Evolutionary conservation across 2,329 filamentous ascomycete genomes (phyloP), one percentile per base, ranked within the genome.

Genomic region (Cadophora sp.): DNA sequence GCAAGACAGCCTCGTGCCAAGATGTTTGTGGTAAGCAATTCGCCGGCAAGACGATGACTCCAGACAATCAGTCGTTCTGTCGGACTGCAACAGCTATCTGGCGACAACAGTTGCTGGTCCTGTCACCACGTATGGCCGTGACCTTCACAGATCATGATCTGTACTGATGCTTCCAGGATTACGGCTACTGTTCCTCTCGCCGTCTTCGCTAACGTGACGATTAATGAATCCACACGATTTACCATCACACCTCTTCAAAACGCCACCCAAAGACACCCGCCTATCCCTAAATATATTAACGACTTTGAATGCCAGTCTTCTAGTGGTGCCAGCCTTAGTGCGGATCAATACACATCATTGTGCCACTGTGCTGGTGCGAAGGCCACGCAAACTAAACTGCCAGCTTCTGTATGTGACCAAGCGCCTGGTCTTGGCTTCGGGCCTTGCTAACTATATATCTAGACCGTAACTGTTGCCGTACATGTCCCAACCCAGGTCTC

Each of bases 391-490:
- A 62, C 59, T 31, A 62, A 27, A 46, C 26, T 62, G 3, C 43
- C 59, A n/a, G 59, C 59, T 29, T 46, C 59, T 16, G 59, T 62
- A 50, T 22, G 37, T 61, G 26, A 1, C 19, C 19, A 22, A 48
- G 14, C 11, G 16, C 12, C 3, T 14, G 12, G 6, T 43, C 2
- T 16, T 19, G 16, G 16, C 11, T 6, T 43, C 40, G 12, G 19
- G 5, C 16, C 40, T 43, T 19, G 40, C 40, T 62, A 8, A 22
- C 27, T 50, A 34, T 37, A 37, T 12, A 9, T 14, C 24, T 16
- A 63, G 48, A 63, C 61, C n/a, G 22, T 50, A 19, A 53, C 61
- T 19, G 61, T 63, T 16, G 48, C 29, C n/a, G 61, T 63, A 22
- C 43, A 51, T 26, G n/a, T 40, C 46, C 61, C 61, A 19, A 63